Evolutionary conservation across 2,329 filamentous ascomycete species (phyloP).

Genomic region (Colletotrichum shisoi): DNA sequence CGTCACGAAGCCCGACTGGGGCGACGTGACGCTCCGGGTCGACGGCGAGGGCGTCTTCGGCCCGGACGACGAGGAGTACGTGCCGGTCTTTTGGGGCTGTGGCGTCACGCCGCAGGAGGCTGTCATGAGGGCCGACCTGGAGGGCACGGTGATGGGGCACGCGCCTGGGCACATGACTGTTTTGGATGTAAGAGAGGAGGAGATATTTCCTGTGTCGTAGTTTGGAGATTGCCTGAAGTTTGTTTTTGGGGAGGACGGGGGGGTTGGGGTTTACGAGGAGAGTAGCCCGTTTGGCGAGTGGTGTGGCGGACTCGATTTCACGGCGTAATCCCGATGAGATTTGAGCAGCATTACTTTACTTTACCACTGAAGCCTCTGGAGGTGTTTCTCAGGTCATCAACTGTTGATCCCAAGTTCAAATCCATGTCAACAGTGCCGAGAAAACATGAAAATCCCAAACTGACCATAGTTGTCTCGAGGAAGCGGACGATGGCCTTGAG

Average conservation of each 20-base stretch:
- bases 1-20: constrained; percentile 64
- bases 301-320: no score
- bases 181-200: constrained; percentile 59
- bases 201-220: constrained; percentile 43
- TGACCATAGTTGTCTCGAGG: neutral
- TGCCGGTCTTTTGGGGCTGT: constrained; percentile 70
- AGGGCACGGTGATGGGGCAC: constrained; percentile 68
- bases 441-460: no score
- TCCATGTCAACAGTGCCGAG: no score
- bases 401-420: no score
- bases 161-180: constrained; percentile 70
- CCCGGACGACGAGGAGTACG: constrained; percentile 49
- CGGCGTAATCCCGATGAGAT: no score
- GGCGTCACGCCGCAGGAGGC: constrained; percentile 73
- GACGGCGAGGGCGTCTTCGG: constrained; percentile 51
- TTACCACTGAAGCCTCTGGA: no score
- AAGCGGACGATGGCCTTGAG: neutral
- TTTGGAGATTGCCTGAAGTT: no score
- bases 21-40: constrained; percentile 55
- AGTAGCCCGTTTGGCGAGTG: no score
- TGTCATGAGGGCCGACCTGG: constrained; percentile 62
- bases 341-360: no score
- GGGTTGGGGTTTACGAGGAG: neutral
- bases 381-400: no score
- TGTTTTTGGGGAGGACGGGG: no score